Evolutionary conservation across 352 stramenopile genomes (phyloP).

Genomic region (Phytophthora hibernalis): DNA sequence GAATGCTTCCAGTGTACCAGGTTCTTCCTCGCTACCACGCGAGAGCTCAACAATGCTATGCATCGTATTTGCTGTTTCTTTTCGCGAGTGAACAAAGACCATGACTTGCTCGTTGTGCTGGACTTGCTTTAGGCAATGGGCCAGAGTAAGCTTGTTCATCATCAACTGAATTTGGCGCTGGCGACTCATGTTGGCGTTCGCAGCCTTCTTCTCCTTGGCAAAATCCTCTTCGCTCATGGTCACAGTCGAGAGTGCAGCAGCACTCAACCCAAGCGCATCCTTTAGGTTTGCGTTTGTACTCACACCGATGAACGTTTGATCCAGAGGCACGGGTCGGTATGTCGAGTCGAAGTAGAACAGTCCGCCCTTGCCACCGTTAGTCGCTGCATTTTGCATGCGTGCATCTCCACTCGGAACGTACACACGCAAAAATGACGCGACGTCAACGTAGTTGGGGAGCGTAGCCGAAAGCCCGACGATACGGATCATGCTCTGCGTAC

Average conservation of each 20-base stretch:
- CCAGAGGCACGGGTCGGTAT: conserved; percentile 97
- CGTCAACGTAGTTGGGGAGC: conserved; percentile 99
- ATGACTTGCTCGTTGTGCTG: conserved; percentile 92
- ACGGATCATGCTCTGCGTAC: conserved; percentile 96
- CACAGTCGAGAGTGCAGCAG: conserved; percentile 53
- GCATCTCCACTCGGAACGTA: conserved; percentile 66
- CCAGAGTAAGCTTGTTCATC: conserved; percentile 88
- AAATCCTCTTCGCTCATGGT: conserved; percentile 57
- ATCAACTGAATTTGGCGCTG: conserved; percentile 73
- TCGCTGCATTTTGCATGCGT: conserved; percentile 69
- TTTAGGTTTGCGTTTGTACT: conserved; percentile 74
- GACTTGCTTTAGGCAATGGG: conserved; percentile 75
- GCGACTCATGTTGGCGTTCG: conserved; percentile 57
- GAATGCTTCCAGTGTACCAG: conserved; percentile 63
- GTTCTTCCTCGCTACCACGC: conserved; percentile 66
- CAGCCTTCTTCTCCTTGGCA: conserved; percentile 47
- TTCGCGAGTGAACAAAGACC: conserved; percentile 99
- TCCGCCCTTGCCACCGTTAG: conserved; percentile 83
- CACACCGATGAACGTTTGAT: conserved; percentile 99
- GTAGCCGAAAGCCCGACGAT: conserved; percentile 99
- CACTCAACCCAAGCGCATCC: conserved; percentile 64
- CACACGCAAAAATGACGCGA: conserved; percentile 98
- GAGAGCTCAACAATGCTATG: conserved; percentile 92
- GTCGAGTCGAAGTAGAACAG: conserved; percentile 99
- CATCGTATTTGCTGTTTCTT: conserved; percentile 97